Evolutionary conservation across 305 asterid species (phyloP).

Genomic region (Solanum hybrid): DNA sequence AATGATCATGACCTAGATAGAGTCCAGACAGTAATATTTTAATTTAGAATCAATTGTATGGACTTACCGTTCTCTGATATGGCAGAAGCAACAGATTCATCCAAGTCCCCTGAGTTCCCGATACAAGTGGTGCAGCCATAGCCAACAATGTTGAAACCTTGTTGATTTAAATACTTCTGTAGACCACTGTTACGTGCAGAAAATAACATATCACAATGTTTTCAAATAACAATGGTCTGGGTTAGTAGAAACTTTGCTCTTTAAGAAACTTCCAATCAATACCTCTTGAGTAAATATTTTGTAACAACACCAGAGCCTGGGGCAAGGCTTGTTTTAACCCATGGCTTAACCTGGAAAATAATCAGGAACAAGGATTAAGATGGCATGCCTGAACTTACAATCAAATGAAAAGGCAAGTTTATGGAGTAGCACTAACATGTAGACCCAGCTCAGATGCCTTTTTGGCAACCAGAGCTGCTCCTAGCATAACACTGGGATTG

Average conservation of each 20-base stretch:
- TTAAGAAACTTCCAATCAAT: constrained; percentile 5
- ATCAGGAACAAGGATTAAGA: not conserved
- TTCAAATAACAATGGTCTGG: not conserved
- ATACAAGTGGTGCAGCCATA: constrained; percentile 97
- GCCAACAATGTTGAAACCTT: constrained; percentile 89
- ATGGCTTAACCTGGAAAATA: constrained; percentile 74
- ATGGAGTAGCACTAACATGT: constrained; percentile 36
- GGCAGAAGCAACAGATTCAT: constrained; percentile 74
- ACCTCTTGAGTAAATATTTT: constrained; percentile 77
- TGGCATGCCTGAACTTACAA: not conserved
- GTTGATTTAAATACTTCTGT: constrained; percentile 69
- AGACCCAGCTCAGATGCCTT: constrained; percentile 85
- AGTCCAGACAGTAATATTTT: not conserved
- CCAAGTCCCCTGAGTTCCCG: constrained; percentile 82
- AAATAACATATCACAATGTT: not conserved
- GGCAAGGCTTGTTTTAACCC: constrained; percentile 97
- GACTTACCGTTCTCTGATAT: constrained; percentile 73
- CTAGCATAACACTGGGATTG: constrained; percentile 97
- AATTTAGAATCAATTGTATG: not conserved
- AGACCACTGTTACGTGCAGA: constrained; percentile 50
- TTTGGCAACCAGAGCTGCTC: constrained; percentile 96
- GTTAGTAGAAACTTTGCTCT: not conserved
- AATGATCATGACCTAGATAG: not conserved
- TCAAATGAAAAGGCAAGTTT: not conserved
- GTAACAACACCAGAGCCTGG: constrained; percentile 97